These are phyloP conservation scores for Gaillardinia entomophila DNA, from an alignment of 805 yeast genomes.

Conservation along the genomic window DNA sequence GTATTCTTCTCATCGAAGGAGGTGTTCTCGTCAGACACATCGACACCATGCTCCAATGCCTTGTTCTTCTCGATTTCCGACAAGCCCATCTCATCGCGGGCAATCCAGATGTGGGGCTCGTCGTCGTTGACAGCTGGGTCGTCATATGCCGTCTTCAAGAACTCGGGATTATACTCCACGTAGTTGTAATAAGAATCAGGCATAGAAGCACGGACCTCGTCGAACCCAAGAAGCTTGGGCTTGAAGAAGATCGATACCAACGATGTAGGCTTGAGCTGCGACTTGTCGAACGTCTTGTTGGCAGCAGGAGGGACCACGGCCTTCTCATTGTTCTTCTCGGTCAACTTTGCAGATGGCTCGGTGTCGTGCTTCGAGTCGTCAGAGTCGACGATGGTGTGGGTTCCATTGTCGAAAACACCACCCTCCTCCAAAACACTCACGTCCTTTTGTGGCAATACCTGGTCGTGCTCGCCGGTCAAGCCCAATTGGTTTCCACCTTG, in stretches of 20 bases:
- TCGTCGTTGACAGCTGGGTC: slow-evolving; percentile 54
- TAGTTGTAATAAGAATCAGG: slow-evolving; percentile 38
- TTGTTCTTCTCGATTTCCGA: slow-evolving; percentile 52
- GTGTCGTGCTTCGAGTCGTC: no score
- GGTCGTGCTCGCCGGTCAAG: slow-evolving; percentile 11
- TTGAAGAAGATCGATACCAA: slow-evolving; percentile 37
- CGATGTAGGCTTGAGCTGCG: slow-evolving; percentile 13
- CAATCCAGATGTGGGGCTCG: slow-evolving; percentile 66
- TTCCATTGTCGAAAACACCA: slow-evolving; percentile 15
- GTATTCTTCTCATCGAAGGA: slow-evolving; percentile 53
- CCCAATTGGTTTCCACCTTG: slow-evolving; percentile 40
- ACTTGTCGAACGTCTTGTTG: slow-evolving; percentile 3
- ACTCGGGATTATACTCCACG: slow-evolving; percentile 36
- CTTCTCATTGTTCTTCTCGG: slow-evolving; percentile 1
- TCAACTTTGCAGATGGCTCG: no score
- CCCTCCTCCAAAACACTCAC: slow-evolving; percentile 10
- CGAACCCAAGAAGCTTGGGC: slow-evolving; percentile 46
- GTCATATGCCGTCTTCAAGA: slow-evolving; percentile 39
- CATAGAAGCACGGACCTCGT: slow-evolving; percentile 36
- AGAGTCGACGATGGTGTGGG: slow-evolving; percentile 19
- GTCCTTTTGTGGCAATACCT: slow-evolving; percentile 5
- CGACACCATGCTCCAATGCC: slow-evolving; percentile 49
- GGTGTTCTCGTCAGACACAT: slow-evolving; percentile 55
- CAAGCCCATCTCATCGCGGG: slow-evolving; percentile 63
- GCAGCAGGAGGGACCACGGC: slow-evolving; percentile 1